Percentiles rank a stretch among this genome's conserved stretches.
These are phyloP conservation scores for Pichia sporocuriosa DNA, from an alignment of 805 yeast species.

Conservation along the genomic window DNA sequence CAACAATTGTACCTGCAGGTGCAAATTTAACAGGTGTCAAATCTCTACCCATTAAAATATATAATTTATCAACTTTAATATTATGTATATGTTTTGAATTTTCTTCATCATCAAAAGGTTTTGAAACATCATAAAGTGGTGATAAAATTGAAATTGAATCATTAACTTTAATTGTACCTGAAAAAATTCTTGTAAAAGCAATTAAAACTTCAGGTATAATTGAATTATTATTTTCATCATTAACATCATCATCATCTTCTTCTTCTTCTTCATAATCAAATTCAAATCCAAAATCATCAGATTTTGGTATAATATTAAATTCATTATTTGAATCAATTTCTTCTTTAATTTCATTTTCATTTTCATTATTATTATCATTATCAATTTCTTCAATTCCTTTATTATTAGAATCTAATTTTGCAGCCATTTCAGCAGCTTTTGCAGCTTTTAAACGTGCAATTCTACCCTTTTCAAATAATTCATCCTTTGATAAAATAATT, in stretches of 20 bases:
- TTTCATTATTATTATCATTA: constrained; percentile 15
- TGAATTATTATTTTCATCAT: constrained; percentile 30
- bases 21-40: constrained; percentile 68
- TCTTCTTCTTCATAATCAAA: constrained; percentile 41
- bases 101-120: constrained; percentile 31
- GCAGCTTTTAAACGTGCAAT: constrained; percentile 61
- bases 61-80: constrained; percentile 62
- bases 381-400: constrained; percentile 4
- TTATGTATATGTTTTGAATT: constrained; percentile 25
- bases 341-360: constrained; percentile 6
- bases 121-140: constrained; percentile 54
- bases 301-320: too few species aligned
- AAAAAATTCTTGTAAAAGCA: constrained; percentile 83
- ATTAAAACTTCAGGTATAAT: constrained; percentile 72
- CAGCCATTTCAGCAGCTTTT: constrained; percentile 49
- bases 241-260: constrained; percentile 38
- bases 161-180: constrained; percentile 76
- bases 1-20: constrained; percentile 94
- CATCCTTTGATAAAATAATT: constrained; percentile 39
- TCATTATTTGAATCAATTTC: constrained; percentile 15
- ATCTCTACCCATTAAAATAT: constrained; percentile 88
- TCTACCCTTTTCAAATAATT: constrained; percentile 54
- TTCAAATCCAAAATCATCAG: constrained; percentile 41
- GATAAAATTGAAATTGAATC: constrained; percentile 71
- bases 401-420: constrained; percentile 26